phyloP scores from a whole-genome alignment of 1,284 basidiomycete species.

The Ganoderma multipileum region DNA sequence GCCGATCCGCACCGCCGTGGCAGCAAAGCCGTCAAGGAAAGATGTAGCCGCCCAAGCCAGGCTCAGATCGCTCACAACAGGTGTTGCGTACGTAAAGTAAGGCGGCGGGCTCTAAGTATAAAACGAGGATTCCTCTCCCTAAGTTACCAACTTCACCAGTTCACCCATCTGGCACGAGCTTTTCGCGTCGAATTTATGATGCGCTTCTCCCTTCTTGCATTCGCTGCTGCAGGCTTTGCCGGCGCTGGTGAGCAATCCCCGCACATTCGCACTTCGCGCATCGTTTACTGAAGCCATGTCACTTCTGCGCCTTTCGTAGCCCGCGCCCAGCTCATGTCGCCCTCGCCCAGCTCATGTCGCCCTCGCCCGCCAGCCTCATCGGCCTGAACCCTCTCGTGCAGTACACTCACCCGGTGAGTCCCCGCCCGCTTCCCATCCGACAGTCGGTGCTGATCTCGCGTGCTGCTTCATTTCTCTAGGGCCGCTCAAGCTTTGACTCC shows the following conservation, averaged over 20 bases:
- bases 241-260: neutral
- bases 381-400: conserved; percentile 7
- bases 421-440: neutral
- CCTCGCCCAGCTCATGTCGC: neutral
- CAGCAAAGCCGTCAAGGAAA: neutral
- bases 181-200: neutral
- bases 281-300: neutral
- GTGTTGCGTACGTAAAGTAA: neutral
- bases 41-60: neutral
- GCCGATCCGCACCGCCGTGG: neutral
- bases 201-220: neutral
- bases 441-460: neutral
- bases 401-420: neutral
- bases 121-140: neutral
- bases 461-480: neutral
- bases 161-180: neutral
- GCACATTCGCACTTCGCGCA: neutral
- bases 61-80: neutral
- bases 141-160: neutral
- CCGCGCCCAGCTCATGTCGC: neutral
- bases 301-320: neutral
- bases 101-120: neutral
- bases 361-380: neutral
- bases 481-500: conserved; percentile 2
- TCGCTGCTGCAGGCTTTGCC: neutral